Conservation (phyloP, 2,329 filamentous ascomycete genomes). For the Aspergillus nomiae region DNA sequence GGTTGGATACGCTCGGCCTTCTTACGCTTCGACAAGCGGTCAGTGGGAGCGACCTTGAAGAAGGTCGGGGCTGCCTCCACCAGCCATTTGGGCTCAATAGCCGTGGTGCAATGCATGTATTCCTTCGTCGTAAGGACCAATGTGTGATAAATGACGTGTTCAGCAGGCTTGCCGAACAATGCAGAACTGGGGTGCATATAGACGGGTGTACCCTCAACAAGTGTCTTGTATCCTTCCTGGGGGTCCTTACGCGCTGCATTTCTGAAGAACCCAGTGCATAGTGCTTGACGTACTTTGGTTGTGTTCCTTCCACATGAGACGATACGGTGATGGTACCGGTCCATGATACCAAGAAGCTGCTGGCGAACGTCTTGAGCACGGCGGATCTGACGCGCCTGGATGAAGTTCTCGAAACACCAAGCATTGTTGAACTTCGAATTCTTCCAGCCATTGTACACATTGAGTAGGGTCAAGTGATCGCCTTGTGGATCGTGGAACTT, state of each 20-base stretch:
- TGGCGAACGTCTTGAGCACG: slow-evolving; percentile 90
- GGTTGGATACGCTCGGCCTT: slow-evolving; percentile 94
- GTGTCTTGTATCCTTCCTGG: slow-evolving; percentile 94
- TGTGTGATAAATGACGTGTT: slow-evolving; percentile 90
- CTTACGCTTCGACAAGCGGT: slow-evolving; percentile 85
- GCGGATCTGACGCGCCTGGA: slow-evolving; percentile 85
- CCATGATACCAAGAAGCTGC: slow-evolving; percentile 91
- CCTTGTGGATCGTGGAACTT: slow-evolving; percentile 96
- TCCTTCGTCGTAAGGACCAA: slow-evolving; percentile 68
- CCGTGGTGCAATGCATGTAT: slow-evolving; percentile 94
- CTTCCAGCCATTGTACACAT: slow-evolving; percentile 98
- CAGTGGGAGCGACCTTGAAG: slow-evolving; percentile 93
- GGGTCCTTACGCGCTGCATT: slow-evolving; percentile 94
- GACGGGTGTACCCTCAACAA: slow-evolving; percentile 92
- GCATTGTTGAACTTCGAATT: slow-evolving; percentile 75
- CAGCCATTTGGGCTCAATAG: slow-evolving; percentile 90
- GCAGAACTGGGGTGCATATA: slow-evolving; percentile 91
- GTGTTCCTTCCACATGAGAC: slow-evolving; percentile 86
- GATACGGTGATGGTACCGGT: slow-evolving; percentile 81
- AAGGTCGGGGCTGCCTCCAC: slow-evolving; percentile 98
- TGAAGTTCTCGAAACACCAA: slow-evolving; percentile 98
- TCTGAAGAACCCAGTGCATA: slow-evolving; percentile 94
- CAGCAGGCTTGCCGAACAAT: slow-evolving; percentile 91
- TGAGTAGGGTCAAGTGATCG: slow-evolving; percentile 91
- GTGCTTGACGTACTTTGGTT: slow-evolving; percentile 79